Evolutionary conservation across 2,329 filamentous ascomycete genomes (phyloP), one percentile per base, ranked within the genome.

Genomic region (Hansfordia pulvinata): DNA sequence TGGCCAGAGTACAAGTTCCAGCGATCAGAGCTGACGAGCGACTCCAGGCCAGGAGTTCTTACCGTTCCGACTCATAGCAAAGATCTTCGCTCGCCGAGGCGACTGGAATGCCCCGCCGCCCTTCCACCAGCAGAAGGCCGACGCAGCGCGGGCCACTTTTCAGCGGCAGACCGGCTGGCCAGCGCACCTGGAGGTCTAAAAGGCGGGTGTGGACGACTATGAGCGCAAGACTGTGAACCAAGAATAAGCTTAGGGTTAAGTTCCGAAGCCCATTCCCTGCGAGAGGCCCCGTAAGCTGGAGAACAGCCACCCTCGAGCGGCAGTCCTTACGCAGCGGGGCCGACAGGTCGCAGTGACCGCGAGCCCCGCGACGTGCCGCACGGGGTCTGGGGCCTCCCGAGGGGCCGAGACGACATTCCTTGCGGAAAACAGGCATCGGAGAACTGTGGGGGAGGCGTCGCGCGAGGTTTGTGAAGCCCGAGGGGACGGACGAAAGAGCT

Each of bases 221-320:
- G 53, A 64, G 63, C 71, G 72, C 73, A 80, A 85, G 46, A 66
- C 79, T 81, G 51, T n/a, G 47, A 72, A 75, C 82, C 80, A 79
- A 73, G 61, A 53, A 49, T 60, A 55, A 60, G 61, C 68, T 80
- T 93, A 93, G 86, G 86, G 86, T 93, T 93, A 93, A 86, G 81
- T 86, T 86, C 81, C 83, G 75, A 77, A 56, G 60, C 56, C 60
- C 62, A 62, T 71, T 76, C 69, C 65, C 69, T 37, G 23, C 32
- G 33, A 30, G 27, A 35, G 32, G 32, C 33, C 43, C 27, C 36
- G 26, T 56, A 56, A 58, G 52, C 47, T 47, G 45, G 48, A 44
- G 53, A 51, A 55, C 57, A 49, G 47, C 49, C 47, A 46, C 41
- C 42, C 45, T 43, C 44, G 37, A 46, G 54, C 50, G 44, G 51